These are phyloP conservation scores for Hamamelis virginiana DNA, from an alignment of 164 flowering plant species.

Conservation along the genomic window DNA sequence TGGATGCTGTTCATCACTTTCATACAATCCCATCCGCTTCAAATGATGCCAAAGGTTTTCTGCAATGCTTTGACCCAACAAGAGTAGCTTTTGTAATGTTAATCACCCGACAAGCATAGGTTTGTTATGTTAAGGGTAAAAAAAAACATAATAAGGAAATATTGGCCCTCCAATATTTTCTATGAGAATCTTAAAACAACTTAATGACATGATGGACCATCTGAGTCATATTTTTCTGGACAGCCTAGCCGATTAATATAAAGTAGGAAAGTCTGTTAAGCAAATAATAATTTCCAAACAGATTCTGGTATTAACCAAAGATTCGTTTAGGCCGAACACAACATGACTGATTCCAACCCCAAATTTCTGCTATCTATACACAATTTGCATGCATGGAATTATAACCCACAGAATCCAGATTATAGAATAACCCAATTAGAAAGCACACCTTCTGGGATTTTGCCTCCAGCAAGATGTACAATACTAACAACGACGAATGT, in stretches of 20 bases:
- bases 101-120: no score
- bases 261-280: no score
- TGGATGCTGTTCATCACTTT: conserved; percentile 70
- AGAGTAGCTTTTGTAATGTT: background rate
- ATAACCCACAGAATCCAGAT: background rate
- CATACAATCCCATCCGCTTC: conserved; percentile 66
- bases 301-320: background rate
- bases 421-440: background rate
- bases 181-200: background rate
- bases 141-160: background rate
- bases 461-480: conserved; percentile 83
- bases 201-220: background rate
- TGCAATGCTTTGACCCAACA: conserved; percentile 19
- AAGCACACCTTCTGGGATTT: conserved; percentile 75
- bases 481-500: conserved; percentile 67
- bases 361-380: background rate
- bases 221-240: background rate
- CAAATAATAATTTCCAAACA: background rate
- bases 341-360: background rate
- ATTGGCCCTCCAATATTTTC: no score
- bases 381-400: background rate
- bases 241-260: no score
- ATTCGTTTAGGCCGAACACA: background rate
- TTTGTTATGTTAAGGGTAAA: background rate
- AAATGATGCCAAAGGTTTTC: conserved; percentile 83